Evolutionary conservation across 1,284 basidiomycete genomes (phyloP), one percentile per base, ranked within the genome.

Genomic region (Malassezia psittaci): DNA sequence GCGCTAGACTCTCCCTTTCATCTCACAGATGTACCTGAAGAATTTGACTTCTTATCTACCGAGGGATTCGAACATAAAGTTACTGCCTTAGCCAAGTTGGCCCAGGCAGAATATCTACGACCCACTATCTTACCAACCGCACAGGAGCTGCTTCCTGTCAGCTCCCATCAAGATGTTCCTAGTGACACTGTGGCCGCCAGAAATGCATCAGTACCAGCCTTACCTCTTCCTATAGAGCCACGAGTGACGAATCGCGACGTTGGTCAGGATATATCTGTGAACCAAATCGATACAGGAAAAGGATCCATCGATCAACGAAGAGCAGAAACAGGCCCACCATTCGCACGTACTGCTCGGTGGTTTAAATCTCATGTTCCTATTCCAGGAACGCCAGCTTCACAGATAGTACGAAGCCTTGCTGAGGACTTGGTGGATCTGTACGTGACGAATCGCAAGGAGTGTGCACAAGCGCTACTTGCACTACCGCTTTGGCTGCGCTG

Each of bases 381-480:
- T 51, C 81, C 85, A 3, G 80, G 79, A 44, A 85, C 83, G 1
- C 81, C 86, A 0, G 78, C 81, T 8, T 88, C 89, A 1, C 91
- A 91, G 73, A 81, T 85, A 29, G 80, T 94, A 15, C 85, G 86
- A 21, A 81, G 84, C 9, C 79, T 85, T 24, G 75, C 96, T 9
- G 77, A 83, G n/a, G 91, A 96, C 72, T 82, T 87, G 44, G 78
- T 96, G 51, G 84, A 90, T 64, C 85, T 96, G 32, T 98, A 88
- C 72, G 93, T 98, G 75, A 83, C 94, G 45, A 98, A 99, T 75
- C 83, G 93, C 51, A 96, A 94, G 75, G 93, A 98, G 68, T 88
- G 86, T 65, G 89, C 93, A 1, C 81, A 86, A 11, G 77, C 96
- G 11, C 79, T 98, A 2, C 80, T 96, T 38, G 86, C 90, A 65